Evolutionary conservation across 192 early-diverging fungal genomes (phyloP).

Genomic region (Gonapodya sp.): DNA sequence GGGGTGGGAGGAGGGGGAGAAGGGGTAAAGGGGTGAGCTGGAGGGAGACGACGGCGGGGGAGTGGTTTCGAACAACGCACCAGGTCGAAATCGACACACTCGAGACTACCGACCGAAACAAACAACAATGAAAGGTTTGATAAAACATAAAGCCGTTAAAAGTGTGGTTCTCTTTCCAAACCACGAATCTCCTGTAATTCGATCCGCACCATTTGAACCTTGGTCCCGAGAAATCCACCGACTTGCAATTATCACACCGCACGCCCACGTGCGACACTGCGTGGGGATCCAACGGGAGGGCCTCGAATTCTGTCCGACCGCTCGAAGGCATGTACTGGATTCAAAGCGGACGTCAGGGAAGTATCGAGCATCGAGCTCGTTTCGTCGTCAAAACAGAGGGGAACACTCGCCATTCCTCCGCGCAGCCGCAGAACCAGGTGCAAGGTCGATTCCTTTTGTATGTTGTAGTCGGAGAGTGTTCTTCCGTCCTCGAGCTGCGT

Average conservation of each 20-base stretch:
- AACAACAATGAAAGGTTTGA: too few species aligned
- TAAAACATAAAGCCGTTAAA: too few species aligned
- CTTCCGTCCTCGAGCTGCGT: slow-evolving; percentile 69
- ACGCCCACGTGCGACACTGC: neutral
- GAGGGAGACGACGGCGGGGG: neutral
- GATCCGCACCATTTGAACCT: neutral
- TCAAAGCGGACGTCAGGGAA: too few species aligned
- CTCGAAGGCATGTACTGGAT: neutral
- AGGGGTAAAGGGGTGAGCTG: neutral
- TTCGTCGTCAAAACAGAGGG: too few species aligned
- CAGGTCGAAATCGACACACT: neutral
- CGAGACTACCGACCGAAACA: too few species aligned
- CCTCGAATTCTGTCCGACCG: neutral
- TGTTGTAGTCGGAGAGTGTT: slow-evolving; percentile 59
- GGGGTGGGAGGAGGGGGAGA: neutral
- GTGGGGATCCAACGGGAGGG: neutral
- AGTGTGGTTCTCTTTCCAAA: too few species aligned
- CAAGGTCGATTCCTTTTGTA: too few species aligned
- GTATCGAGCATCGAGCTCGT: too few species aligned
- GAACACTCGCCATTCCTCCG: slow-evolving; percentile 52
- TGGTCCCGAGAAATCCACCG: neutral
- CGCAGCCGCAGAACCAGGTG: slow-evolving; percentile 60
- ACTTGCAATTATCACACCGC: neutral
- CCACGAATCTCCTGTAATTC: too few species aligned
- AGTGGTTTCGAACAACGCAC: too few species aligned